phyloP scores from a whole-genome alignment of 164 flowering plant genomes.

The Vitis riparia region DNA sequence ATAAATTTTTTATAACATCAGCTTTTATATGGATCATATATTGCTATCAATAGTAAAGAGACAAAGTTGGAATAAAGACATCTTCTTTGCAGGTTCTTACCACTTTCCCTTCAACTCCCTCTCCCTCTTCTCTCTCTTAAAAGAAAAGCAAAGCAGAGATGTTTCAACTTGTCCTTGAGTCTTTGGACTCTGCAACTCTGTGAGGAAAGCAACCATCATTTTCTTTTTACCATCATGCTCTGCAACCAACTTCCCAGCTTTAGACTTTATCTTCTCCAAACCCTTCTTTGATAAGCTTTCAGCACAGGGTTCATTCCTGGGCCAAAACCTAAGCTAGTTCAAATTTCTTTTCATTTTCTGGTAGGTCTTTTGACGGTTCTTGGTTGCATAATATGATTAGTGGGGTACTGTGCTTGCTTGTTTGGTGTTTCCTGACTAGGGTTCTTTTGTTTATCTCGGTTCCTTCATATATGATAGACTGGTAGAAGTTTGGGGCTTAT shows the following conservation, averaged over 20 bases:
- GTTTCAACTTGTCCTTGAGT: not conserved
- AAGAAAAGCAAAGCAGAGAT: not conserved
- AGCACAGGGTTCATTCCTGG: too few species aligned
- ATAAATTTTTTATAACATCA: too few species aligned
- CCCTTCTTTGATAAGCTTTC: too few species aligned
- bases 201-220: conserved; percentile 27
- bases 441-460: not conserved
- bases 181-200: conserved; percentile 5
- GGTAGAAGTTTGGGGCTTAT: conserved; percentile 2
- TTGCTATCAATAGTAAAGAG: not conserved
- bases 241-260: conserved; percentile 2
- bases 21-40: too few species aligned
- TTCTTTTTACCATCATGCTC: conserved; percentile 6
- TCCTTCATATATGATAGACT: not conserved
- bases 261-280: too few species aligned
- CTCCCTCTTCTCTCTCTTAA: conserved; percentile 9
- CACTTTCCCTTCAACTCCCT: conserved; percentile 10
- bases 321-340: too few species aligned
- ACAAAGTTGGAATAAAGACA: conserved; percentile 5
- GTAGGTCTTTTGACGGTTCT: not conserved
- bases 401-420: not conserved
- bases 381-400: not conserved
- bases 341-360: not conserved
- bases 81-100: conserved; percentile 5
- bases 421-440: not conserved